These are phyloP conservation scores for Hericium alpestre DNA, from an alignment of 768 basidiomycete species.

Conservation along the genomic window DNA sequence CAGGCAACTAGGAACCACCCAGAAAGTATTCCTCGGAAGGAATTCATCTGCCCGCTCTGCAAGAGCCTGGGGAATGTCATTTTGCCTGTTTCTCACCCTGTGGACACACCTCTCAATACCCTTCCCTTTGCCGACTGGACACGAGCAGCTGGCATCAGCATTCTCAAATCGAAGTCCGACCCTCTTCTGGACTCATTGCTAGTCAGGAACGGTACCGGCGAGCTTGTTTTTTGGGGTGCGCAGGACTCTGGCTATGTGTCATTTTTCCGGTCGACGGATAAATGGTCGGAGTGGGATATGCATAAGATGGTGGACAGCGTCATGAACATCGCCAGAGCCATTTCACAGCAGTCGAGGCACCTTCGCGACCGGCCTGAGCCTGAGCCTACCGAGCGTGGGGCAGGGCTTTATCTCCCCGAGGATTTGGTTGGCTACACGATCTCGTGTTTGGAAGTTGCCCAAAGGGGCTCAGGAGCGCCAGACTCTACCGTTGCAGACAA, in stretches of 20 bases:
- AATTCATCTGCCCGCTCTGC: conserved; percentile 94
- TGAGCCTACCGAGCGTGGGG: conserved; percentile 63
- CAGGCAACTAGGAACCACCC: conserved; percentile 92
- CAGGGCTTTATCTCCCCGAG: conserved; percentile 84
- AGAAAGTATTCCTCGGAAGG: conserved; percentile 85
- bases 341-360: conserved; percentile 80
- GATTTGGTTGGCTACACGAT: conserved; percentile 88
- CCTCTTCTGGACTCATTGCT: conserved; percentile 61
- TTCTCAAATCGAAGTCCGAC: conserved; percentile 76
- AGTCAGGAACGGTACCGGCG: conserved; percentile 71
- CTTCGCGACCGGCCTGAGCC: conserved; percentile 69
- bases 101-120: conserved; percentile 37
- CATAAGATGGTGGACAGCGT: conserved; percentile 84
- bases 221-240: conserved; percentile 82
- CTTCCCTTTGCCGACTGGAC: conserved; percentile 83
- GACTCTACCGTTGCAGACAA: conserved; percentile 57
- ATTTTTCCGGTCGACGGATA: conserved; percentile 41
- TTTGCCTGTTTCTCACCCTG: conserved; percentile 60
- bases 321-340: conserved; percentile 62
- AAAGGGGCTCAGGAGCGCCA: conserved; percentile 50
- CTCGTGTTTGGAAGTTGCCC: conserved; percentile 66
- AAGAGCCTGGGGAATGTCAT: conserved; percentile 94
- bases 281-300: conserved; percentile 43
- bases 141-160: conserved; percentile 78
- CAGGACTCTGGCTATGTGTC: conserved; percentile 64